Evolutionary conservation across 2,329 filamentous ascomycete genomes (phyloP).

Genomic region (Sarocladium kiliense): DNA sequence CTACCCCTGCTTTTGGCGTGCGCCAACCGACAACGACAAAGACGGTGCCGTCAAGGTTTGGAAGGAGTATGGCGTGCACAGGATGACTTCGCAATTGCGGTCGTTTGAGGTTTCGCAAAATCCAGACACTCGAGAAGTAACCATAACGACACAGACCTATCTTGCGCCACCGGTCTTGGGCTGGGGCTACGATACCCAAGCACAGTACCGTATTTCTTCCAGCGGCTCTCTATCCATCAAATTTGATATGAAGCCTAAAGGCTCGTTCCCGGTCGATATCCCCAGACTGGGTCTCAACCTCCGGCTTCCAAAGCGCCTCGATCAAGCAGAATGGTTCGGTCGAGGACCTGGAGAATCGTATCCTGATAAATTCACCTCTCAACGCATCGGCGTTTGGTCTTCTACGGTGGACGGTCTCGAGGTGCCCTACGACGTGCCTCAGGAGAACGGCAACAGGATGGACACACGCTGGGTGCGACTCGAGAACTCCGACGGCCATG

Average conservation of each 20-base stretch:
- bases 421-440: slow-evolving; percentile 59
- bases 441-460: slow-evolving; percentile 62
- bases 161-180: slow-evolving; percentile 55
- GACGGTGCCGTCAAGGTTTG: slow-evolving; percentile 35
- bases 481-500: slow-evolving; percentile 14
- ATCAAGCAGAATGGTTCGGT: slow-evolving; percentile 53
- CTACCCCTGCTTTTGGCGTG: slow-evolving; percentile 53
- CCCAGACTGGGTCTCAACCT: slow-evolving; percentile 59
- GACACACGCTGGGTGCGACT: slow-evolving; percentile 52
- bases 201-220: slow-evolving; percentile 45
- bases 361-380: slow-evolving; percentile 54
- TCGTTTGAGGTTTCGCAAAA: slow-evolving; percentile 34
- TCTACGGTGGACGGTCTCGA: slow-evolving; percentile 43
- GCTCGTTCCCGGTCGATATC: slow-evolving; percentile 47
- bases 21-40: slow-evolving; percentile 60
- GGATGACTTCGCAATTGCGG: slow-evolving; percentile 40
- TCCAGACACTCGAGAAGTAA: slow-evolving; percentile 22
- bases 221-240: slow-evolving; percentile 40
- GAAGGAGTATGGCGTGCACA: slow-evolving; percentile 45
- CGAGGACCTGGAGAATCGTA: slow-evolving; percentile 61
- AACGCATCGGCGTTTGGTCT: slow-evolving; percentile 45
- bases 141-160: slow-evolving; percentile 46
- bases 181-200: slow-evolving; percentile 49
- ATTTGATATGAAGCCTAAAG: slow-evolving; percentile 38
- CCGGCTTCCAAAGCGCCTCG: slow-evolving; percentile 39